These are phyloP conservation scores for Tilletia horrida DNA, from an alignment of 1,284 basidiomycete genomes.

Conservation along the genomic window DNA sequence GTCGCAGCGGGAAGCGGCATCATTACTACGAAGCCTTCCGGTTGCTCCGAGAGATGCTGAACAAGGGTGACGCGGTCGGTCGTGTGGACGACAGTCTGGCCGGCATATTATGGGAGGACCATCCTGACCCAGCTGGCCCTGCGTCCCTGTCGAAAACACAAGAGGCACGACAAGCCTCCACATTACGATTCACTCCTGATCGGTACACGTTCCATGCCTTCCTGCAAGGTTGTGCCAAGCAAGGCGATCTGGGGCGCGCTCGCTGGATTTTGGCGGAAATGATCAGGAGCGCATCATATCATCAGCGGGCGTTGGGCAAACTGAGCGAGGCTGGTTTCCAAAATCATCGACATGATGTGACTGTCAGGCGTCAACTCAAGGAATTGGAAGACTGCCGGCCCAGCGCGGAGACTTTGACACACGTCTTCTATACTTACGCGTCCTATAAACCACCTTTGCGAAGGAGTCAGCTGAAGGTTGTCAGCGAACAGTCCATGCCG, in stretches of 20 bases:
- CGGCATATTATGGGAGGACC: neutral
- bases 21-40: slow-evolving; percentile 54
- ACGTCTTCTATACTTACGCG: slow-evolving; percentile 84
- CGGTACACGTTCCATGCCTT: slow-evolving; percentile 73
- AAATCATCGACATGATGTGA: neutral
- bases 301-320: neutral
- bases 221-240: slow-evolving; percentile 80
- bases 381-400: slow-evolving; percentile 55
- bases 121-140: neutral
- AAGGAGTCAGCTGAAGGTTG: slow-evolving; percentile 18
- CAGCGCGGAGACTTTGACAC: slow-evolving; percentile 72
- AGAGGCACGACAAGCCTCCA: neutral
- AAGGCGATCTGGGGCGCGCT: slow-evolving; percentile 75
- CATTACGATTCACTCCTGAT: slow-evolving; percentile 63
- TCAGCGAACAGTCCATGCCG: neutral
- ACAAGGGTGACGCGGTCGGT: slow-evolving; percentile 67
- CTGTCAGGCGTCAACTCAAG: slow-evolving; percentile 30
- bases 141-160: neutral
- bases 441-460: slow-evolving; percentile 64
- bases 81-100: slow-evolving; percentile 20
- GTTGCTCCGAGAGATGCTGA: slow-evolving; percentile 62
- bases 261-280: slow-evolving; percentile 90
- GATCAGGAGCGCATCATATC: slow-evolving; percentile 57
- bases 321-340: neutral
- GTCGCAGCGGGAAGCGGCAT: slow-evolving; percentile 55